Conservation (phyloP, 2,329 filamentous ascomycete species). For the Phoma sp. region DNA sequence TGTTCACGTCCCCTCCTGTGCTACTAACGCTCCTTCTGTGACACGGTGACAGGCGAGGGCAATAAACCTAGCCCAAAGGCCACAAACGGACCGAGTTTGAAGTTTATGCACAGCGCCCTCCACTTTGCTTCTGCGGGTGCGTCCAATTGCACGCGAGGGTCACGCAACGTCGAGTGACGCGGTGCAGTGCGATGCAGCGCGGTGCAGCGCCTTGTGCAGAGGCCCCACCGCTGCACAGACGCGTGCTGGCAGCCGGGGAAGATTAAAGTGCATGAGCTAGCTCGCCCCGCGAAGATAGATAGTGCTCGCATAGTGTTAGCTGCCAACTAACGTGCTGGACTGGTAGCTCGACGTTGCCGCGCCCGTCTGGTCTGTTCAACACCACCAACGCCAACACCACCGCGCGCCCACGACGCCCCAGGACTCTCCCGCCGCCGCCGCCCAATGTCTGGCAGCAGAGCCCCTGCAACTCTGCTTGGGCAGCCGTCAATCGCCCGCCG, state of each 20-base stretch:
- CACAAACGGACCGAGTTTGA: background rate
- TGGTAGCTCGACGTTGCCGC: no score
- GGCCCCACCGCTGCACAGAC: background rate
- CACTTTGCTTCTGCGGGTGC: background rate
- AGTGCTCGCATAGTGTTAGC: no score
- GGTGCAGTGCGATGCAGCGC: background rate
- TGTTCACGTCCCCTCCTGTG: no score
- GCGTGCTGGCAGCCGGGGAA: background rate
- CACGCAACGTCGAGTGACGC: background rate
- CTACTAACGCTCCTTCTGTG: background rate
- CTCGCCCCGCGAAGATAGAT: background rate
- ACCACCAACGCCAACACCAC: no score
- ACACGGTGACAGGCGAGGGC: background rate
- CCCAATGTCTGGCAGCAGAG: constrained; percentile 32
- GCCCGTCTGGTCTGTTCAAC: no score
- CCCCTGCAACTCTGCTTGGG: constrained; percentile 29
- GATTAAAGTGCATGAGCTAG: background rate
- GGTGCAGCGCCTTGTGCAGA: background rate
- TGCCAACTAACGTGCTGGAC: no score
- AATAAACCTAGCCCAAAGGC: background rate
- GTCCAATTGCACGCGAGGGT: background rate
- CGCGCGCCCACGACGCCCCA: background rate
- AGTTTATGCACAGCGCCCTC: background rate
- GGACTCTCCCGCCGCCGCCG: background rate
- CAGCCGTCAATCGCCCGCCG: constrained; percentile 24